Conservation (phyloP, 164 flowering plant genomes). For the Piper longum region DNA sequence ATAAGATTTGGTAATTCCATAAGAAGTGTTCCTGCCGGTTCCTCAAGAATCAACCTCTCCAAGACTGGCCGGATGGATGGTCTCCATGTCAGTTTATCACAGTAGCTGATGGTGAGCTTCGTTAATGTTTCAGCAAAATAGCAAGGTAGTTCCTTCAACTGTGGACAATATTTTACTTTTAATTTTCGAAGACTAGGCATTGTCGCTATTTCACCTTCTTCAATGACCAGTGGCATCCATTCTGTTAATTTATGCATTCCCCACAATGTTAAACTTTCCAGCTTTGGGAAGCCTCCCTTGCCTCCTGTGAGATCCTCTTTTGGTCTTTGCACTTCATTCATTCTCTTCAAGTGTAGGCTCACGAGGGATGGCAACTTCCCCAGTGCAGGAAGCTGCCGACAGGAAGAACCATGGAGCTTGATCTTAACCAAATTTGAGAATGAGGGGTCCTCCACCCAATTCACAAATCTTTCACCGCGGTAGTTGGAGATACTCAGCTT, state of each 20-base stretch:
- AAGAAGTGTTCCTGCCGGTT: background rate
- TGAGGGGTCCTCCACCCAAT: background rate
- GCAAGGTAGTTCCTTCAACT: background rate
- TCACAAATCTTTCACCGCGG: slow-evolving; percentile 2
- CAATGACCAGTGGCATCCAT: slow-evolving; percentile 7
- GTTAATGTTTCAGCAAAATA: background rate
- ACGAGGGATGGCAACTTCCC: slow-evolving; percentile 12
- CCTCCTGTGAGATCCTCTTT: slow-evolving; percentile 4
- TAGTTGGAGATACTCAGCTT: background rate
- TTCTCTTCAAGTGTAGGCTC: background rate
- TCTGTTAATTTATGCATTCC: slow-evolving; percentile 7
- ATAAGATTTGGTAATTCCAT: background rate
- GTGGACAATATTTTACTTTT: background rate
- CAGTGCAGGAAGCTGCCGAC: slow-evolving; percentile 7
- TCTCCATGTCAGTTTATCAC: background rate
- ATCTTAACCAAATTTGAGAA: background rate
- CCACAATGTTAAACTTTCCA: slow-evolving; percentile 1
- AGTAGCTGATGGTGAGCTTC: background rate
- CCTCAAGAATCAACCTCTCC: background rate
- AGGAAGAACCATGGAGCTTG: background rate
- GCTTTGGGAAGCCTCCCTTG: slow-evolving; percentile 8
- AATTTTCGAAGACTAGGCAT: slow-evolving; percentile 6
- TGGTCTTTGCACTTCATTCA: slow-evolving; percentile 4
- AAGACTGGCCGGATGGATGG: background rate
- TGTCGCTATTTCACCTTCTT: background rate